A percentile compares a stretch with the other conserved stretches of the same genome.
Conservation (phyloP, 768 basidiomycete species). For the Chalciporus chontae region DNA sequence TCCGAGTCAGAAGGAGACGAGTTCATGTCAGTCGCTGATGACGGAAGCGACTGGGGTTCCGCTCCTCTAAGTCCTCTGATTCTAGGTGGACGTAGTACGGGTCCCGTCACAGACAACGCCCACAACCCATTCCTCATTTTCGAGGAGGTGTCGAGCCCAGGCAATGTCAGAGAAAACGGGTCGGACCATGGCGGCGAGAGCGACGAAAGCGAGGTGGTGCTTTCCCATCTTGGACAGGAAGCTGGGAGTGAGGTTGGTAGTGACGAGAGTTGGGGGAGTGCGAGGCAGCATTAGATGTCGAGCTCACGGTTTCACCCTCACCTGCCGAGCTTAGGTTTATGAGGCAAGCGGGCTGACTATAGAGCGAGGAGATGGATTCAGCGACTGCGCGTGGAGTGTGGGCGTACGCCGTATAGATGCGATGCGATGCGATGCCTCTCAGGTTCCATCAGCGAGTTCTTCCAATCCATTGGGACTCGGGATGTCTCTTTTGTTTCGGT, state of each 20-base stretch:
- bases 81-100: neutral
- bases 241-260: too few relatives aligned
- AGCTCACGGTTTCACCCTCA: too few relatives aligned
- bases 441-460: too few relatives aligned
- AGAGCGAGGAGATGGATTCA: neutral
- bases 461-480: too few relatives aligned
- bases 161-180: neutral
- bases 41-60: slow-evolving; percentile 12
- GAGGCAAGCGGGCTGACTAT: neutral
- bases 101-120: slow-evolving; percentile 2
- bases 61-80: slow-evolving; percentile 1
- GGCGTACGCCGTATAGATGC: too few relatives aligned
- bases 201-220: slow-evolving; percentile 25
- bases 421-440: too few relatives aligned
- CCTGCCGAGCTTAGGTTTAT: too few relatives aligned
- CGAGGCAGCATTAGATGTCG: slow-evolving; percentile 11
- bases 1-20: slow-evolving; percentile 25
- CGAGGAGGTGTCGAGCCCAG: slow-evolving; percentile 9
- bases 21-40: slow-evolving; percentile 23
- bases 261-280: slow-evolving; percentile 27
- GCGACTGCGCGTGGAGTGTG: too few relatives aligned
- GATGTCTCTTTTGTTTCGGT: neutral
- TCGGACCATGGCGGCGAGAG: slow-evolving; percentile 10
- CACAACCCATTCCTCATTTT: slow-evolving; percentile 25
- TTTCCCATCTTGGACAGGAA: too few relatives aligned